phyloP scores from a whole-genome alignment of 352 stramenopile genomes.

The Phytophthora sansomeana region DNA sequence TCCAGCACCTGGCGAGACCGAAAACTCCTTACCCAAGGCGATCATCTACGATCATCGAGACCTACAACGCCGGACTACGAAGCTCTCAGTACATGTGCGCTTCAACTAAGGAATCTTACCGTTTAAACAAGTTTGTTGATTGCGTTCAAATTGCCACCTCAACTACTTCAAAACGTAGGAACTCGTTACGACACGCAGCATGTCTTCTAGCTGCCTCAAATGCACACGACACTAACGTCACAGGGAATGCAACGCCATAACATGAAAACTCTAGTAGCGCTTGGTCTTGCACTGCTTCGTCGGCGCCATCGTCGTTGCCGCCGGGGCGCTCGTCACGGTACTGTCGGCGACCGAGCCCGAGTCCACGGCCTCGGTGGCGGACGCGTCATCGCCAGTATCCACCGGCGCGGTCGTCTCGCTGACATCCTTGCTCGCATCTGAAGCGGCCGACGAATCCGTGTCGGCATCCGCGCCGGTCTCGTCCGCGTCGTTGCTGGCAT shows the following conservation, averaged over 20 bases:
- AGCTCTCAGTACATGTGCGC: too few species aligned
- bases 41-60: conserved; percentile 1
- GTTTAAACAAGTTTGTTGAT: background rate
- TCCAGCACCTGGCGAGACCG: background rate
- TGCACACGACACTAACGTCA: conserved; percentile 1
- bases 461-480: too few species aligned
- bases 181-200: background rate
- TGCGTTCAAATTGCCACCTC: too few species aligned
- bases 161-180: too few species aligned
- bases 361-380: background rate
- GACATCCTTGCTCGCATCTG: too few species aligned
- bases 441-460: too few species aligned
- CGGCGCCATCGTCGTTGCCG: too few species aligned
- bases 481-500: too few species aligned
- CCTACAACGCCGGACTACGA: background rate
- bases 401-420: too few species aligned
- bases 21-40: conserved; percentile 5
- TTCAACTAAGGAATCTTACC: too few species aligned
- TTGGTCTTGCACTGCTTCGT: conserved; percentile 15
- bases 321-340: background rate
- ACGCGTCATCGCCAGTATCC: background rate
- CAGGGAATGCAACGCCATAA: conserved; percentile 6
- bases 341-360: background rate
- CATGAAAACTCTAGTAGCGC: conserved; percentile 4
- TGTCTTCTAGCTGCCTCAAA: background rate